Evolutionary conservation across 2,329 filamentous ascomycete genomes (phyloP), one percentile per base, ranked within the genome.

Genomic region (Xylariaceae sp.): DNA sequence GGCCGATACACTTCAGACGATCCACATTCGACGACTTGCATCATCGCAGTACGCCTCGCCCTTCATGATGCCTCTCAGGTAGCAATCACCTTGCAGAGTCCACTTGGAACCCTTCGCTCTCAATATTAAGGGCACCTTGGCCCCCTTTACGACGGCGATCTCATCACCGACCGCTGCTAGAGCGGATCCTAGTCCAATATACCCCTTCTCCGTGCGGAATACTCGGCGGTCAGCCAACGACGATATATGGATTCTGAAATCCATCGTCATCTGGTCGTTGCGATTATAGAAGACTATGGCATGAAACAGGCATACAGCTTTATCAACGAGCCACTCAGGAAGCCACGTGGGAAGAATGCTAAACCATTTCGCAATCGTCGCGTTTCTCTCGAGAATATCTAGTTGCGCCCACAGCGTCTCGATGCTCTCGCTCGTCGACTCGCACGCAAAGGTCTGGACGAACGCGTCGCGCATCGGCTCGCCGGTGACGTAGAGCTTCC

Each of bases 81-180:
- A 63, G 47, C 61, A 63, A 46, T 63, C 61, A 44, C 61, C 61
- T 45, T 56, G 56, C 12, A 63, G 21, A 9, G 54, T 57, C 56
- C 61, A 61, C n/a, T 55, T 45, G 19, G 56, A 51, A 1, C 43
- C 53, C 2, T 14, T 55, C 20, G 52, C 20, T 16, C 61, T 59
- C 26, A 63, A 19, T 16, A 63, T 44, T 14, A 63, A 46, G 37
- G 61, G 58, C 7, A 63, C 58, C 42, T 54, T 63, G 9, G 56
- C 62, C 4, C 62, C 62, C 44, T 56, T 52, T 20, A 59, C 53
- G 6, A 61, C 48, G 19, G 50, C 58, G 40, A 63, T 49, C 32
- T 63, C 53, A 18, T 63, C 61, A 9, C 56, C 61, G 12, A 46
- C 56, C 23, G 57, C 61, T 12, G 52, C 54, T 40, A 63, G 46